Evolutionary conservation across 371 early-diverging fungal species (phyloP).

Genomic region (Mortierella polycephala): DNA sequence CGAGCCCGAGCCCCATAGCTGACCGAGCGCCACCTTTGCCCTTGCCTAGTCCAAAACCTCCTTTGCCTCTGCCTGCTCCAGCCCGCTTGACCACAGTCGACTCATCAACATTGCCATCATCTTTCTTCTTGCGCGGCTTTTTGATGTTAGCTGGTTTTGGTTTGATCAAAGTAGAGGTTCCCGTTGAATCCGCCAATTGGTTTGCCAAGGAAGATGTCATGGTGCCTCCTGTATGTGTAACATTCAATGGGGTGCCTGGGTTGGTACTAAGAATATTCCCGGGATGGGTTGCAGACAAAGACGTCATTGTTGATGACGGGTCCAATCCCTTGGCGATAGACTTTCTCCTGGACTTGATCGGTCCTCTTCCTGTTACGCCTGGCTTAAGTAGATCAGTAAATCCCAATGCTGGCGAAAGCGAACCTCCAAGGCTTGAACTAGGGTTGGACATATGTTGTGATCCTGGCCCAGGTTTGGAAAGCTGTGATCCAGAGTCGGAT

Average conservation of each 20-base stretch:
- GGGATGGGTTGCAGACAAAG: conserved; percentile 18
- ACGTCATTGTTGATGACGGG: conserved; percentile 24
- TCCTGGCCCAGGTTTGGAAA: conserved; percentile 19
- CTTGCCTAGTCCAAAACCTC: conserved; percentile 45
- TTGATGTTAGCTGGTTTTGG: conserved; percentile 22
- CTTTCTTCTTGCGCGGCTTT: conserved; percentile 51
- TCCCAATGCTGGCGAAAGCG: conserved; percentile 30
- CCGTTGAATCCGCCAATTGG: conserved; percentile 10
- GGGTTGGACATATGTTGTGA: conserved; percentile 9
- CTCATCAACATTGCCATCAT: conserved; percentile 17
- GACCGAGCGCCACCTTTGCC: conserved; percentile 45
- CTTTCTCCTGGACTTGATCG: conserved; percentile 51
- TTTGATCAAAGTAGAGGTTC: conserved; percentile 19
- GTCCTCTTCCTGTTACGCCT: conserved; percentile 52
- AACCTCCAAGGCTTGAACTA: conserved; percentile 17
- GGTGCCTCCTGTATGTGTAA: neutral
- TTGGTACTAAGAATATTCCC: conserved; percentile 25
- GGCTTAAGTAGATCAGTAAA: conserved; percentile 39
- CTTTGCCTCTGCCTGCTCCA: conserved; percentile 46
- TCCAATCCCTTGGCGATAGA: conserved; percentile 53
- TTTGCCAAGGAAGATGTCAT: neutral
- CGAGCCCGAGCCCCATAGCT: conserved; percentile 40
- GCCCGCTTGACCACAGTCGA: neutral
- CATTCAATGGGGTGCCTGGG: conserved; percentile 6
- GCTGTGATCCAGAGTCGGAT: conserved; percentile 4